Percentiles rank a stretch among this genome's conserved stretches.
These are phyloP conservation scores for Mucor indicus DNA, from an alignment of 371 early-diverging fungal species.

Conservation along the genomic window DNA sequence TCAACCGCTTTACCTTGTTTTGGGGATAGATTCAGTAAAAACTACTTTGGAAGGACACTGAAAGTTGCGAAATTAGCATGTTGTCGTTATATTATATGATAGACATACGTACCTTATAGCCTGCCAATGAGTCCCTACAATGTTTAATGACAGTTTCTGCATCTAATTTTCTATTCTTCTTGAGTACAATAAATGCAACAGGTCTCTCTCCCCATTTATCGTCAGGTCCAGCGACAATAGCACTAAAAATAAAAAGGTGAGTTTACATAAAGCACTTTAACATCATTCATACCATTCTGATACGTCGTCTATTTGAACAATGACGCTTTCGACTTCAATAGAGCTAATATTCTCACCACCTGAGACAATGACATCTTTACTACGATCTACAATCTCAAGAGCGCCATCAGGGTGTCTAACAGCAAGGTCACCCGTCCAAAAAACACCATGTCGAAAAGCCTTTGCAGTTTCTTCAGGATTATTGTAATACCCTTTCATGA, in stretches of 20 bases:
- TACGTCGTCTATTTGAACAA: slow-evolving; percentile 55
- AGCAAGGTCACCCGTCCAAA: slow-evolving; percentile 71
- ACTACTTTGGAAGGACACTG: slow-evolving; percentile 35
- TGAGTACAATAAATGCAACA: slow-evolving; percentile 59
- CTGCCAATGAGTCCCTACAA: slow-evolving; percentile 51
- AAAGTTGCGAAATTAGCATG: not conserved
- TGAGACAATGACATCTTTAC: slow-evolving; percentile 72
- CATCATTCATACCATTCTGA: slow-evolving; percentile 47
- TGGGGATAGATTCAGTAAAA: slow-evolving; percentile 28
- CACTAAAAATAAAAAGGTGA: slow-evolving; percentile 21
- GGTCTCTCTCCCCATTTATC: slow-evolving; percentile 74
- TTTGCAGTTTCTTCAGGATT: slow-evolving; percentile 63
- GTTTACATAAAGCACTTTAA: no score
- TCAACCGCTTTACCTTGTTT: slow-evolving; percentile 24
- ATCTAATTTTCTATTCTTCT: slow-evolving; percentile 27
- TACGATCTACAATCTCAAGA: slow-evolving; percentile 63
- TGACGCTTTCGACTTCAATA: slow-evolving; percentile 64
- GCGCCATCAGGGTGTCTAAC: slow-evolving; percentile 66
- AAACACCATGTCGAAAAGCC: slow-evolving; percentile 60
- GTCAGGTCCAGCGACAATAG: slow-evolving; percentile 61
- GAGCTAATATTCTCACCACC: slow-evolving; percentile 76
- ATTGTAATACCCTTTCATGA: slow-evolving; percentile 55
- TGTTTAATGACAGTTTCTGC: slow-evolving; percentile 36
- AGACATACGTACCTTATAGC: slow-evolving; percentile 33
- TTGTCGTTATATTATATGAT: not conserved